phyloP scores from a whole-genome alignment of 495 filamentous ascomycete genomes.

The Cairneyella variabilis region DNA sequence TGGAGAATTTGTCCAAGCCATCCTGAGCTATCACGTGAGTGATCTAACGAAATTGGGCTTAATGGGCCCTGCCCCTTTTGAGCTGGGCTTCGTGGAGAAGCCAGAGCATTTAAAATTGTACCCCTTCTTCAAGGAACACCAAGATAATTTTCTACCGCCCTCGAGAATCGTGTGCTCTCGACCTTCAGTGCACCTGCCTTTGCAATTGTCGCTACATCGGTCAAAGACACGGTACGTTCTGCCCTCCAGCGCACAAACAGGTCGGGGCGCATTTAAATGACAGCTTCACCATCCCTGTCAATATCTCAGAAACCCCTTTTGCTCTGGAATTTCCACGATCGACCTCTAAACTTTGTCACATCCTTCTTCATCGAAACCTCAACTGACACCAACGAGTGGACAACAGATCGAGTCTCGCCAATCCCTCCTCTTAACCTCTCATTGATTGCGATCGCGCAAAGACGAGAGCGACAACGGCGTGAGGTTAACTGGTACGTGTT shows the following conservation, averaged over 20 bases:
- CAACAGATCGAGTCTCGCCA: conserved; percentile 9
- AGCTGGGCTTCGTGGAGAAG: too few species aligned
- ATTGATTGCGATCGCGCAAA: conserved; percentile 10
- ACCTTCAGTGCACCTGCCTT: too few species aligned
- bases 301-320: conserved; percentile 20
- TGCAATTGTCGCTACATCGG: too few species aligned
- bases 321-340: conserved; percentile 7
- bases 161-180: too few species aligned
- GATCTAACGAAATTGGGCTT: background rate
- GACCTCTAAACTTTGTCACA: conserved; percentile 15
- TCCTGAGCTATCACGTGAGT: background rate
- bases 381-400: conserved; percentile 10
- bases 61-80: conserved; percentile 5
- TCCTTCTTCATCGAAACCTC: conserved; percentile 4
- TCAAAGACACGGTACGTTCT: background rate
- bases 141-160: background rate
- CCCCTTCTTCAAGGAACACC: background rate
- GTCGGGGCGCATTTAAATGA: conserved; percentile 11
- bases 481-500: conserved; percentile 21
- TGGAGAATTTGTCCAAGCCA: conserved; percentile 1
- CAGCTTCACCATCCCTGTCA: conserved; percentile 25
- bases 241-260: background rate
- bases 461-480: conserved; percentile 8
- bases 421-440: background rate
- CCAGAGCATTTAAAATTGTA: too few species aligned